phyloP scores from a whole-genome alignment of 768 basidiomycete species.

The Amanita pseudoporphyria region DNA sequence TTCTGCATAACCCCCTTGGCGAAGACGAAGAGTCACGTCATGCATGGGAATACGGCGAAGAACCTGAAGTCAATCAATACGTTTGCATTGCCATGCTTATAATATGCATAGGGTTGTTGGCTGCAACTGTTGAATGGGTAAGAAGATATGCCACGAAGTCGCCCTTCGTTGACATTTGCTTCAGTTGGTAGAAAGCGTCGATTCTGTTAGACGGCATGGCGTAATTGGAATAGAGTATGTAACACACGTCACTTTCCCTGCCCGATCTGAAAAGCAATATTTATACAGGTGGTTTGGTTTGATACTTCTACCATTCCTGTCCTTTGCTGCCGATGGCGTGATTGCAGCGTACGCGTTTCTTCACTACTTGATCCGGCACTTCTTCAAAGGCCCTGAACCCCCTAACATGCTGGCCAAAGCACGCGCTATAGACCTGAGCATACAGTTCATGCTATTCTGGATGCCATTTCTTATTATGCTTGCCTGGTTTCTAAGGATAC shows the following conservation, averaged over 20 bases:
- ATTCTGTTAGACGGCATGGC: conserved; percentile 34
- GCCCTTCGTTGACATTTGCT: conserved; percentile 10
- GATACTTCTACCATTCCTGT: conserved; percentile 60
- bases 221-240: conserved; percentile 45
- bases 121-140: conserved; percentile 64
- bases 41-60: conserved; percentile 34
- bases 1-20: conserved; percentile 63
- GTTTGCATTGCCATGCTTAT: conserved; percentile 45
- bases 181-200: conserved; percentile 58
- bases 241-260: background rate
- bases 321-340: conserved; percentile 63
- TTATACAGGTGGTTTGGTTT: conserved; percentile 61
- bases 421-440: conserved; percentile 66
- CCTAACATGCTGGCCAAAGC: conserved; percentile 56
- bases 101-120: conserved; percentile 51
- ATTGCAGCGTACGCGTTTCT: conserved; percentile 51
- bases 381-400: conserved; percentile 29
- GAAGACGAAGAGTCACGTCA: conserved; percentile 19
- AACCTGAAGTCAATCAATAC: conserved; percentile 56
- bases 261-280: conserved; percentile 2
- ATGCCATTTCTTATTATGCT: conserved; percentile 63
- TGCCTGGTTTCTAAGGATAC: conserved; percentile 56
- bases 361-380: conserved; percentile 29
- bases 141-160: background rate
- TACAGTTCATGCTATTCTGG: conserved; percentile 75